These are phyloP conservation scores for Lichtheimia ornata DNA, from an alignment of 371 early-diverging fungal genomes.

Conservation along the genomic window DNA sequence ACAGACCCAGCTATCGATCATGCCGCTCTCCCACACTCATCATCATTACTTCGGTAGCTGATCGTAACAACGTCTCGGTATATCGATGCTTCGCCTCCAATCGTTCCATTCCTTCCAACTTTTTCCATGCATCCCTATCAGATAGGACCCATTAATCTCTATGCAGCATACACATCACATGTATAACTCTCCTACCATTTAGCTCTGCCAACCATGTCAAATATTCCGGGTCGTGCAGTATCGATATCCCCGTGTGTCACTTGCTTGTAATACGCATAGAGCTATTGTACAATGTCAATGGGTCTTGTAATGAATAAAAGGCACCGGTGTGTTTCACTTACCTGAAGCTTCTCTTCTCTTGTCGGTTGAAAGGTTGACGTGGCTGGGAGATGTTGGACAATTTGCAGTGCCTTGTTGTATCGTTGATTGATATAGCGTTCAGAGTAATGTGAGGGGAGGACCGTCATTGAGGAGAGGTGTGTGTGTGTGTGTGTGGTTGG, in stretches of 20 bases:
- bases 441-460: conserved; percentile 31
- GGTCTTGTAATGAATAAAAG: conserved; percentile 4
- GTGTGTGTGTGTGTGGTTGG: too few species aligned
- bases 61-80: conserved; percentile 26
- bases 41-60: conserved; percentile 25
- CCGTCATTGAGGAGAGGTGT: too few species aligned
- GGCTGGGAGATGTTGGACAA: conserved; percentile 46
- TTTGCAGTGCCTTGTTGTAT: conserved; percentile 42
- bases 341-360: conserved; percentile 48
- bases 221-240: conserved; percentile 45
- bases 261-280: conserved; percentile 53
- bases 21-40: background rate
- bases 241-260: conserved; percentile 42
- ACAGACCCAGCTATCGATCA: too few species aligned
- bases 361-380: conserved; percentile 49
- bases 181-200: conserved; percentile 35
- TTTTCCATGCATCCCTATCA: conserved; percentile 34
- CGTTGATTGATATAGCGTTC: conserved; percentile 37
- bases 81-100: conserved; percentile 30
- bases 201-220: conserved; percentile 50
- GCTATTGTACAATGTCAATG: conserved; percentile 18
- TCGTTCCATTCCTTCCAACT: conserved; percentile 21
- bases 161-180: background rate
- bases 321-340: conserved; percentile 1
- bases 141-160: background rate